These are phyloP conservation scores for Aspergillus neoniger DNA, from an alignment of 2,329 filamentous ascomycete species.

Conservation along the genomic window DNA sequence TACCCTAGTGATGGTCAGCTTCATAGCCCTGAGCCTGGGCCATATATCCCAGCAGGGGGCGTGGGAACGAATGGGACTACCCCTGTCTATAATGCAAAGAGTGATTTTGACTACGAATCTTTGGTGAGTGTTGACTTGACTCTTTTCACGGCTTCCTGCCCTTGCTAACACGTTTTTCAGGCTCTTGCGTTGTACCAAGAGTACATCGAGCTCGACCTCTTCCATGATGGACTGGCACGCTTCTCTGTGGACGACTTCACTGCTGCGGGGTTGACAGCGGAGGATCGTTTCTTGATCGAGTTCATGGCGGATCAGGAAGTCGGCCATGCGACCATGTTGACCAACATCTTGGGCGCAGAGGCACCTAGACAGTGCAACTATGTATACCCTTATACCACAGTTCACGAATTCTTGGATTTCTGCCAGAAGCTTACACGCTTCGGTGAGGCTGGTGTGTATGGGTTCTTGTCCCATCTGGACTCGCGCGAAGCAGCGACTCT, in stretches of 20 bases:
- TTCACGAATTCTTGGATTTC: constrained; percentile 79
- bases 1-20: constrained; percentile 73
- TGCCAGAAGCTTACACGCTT: constrained; percentile 81
- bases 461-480: constrained; percentile 76
- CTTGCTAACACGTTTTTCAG: constrained; percentile 23
- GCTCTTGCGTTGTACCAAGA: constrained; percentile 76
- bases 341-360: constrained; percentile 72
- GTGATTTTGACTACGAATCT: constrained; percentile 82
- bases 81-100: constrained; percentile 74
- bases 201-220: constrained; percentile 81
- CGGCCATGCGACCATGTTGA: constrained; percentile 74
- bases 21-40: constrained; percentile 67
- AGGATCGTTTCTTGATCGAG: constrained; percentile 70
- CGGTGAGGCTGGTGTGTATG: constrained; percentile 78
- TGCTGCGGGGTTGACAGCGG: constrained; percentile 65
- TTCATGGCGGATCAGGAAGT: constrained; percentile 78
- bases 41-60: constrained; percentile 72
- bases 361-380: constrained; percentile 77
- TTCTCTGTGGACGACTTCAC: constrained; percentile 72
- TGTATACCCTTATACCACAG: constrained; percentile 74
- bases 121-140: constrained; percentile 45
- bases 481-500: constrained; percentile 72
- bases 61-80: constrained; percentile 74
- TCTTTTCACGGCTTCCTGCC: not conserved
- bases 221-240: constrained; percentile 71